Evolutionary conservation across 495 filamentous ascomycete genomes (phyloP).

Genomic region (Pyrenula aspistea): DNA sequence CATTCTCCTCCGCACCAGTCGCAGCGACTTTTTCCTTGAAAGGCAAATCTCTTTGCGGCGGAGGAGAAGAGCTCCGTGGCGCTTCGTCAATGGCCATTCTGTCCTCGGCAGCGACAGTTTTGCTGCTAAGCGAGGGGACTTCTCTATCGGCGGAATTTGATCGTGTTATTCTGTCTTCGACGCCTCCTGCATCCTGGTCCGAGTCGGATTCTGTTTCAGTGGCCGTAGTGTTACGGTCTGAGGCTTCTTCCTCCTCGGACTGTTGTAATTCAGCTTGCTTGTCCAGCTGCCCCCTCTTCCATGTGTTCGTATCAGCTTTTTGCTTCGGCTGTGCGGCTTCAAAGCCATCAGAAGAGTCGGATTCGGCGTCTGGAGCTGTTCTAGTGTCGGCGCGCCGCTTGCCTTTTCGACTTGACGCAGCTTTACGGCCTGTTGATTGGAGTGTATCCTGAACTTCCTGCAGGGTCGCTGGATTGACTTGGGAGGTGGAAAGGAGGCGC

Average conservation of each 20-base stretch:
- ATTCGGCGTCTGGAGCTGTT: constrained; percentile 20
- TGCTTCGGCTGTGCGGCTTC: constrained; percentile 5
- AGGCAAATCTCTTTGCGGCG: constrained; percentile 27
- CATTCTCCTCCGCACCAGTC: not conserved
- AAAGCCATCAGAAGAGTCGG: constrained; percentile 36
- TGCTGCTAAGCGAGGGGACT: not conserved
- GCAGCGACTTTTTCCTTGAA: constrained; percentile 15
- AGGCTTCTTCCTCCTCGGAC: constrained; percentile 25
- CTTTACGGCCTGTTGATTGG: not conserved
- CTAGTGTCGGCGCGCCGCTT: constrained; percentile 20
- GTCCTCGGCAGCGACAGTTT: not conserved
- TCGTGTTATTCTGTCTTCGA: not conserved
- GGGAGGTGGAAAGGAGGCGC: constrained; percentile 49
- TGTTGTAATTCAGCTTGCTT: constrained; percentile 19
- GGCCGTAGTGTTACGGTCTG: constrained; percentile 25
- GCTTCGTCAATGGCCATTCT: not conserved
- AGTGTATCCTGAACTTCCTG: constrained; percentile 5
- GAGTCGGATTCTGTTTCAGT: constrained; percentile 28
- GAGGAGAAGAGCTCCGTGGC: constrained; percentile 6
- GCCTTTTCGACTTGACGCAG: constrained; percentile 31
- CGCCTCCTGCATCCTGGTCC: constrained; percentile 25
- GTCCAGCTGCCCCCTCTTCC: constrained; percentile 46
- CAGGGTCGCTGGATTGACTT: constrained; percentile 34
- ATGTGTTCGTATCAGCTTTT: not conserved
- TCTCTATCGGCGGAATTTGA: not conserved